These are phyloP conservation scores for Xerocomus brunneocitrinus DNA, from an alignment of 768 basidiomycete species.

Conservation along the genomic window DNA sequence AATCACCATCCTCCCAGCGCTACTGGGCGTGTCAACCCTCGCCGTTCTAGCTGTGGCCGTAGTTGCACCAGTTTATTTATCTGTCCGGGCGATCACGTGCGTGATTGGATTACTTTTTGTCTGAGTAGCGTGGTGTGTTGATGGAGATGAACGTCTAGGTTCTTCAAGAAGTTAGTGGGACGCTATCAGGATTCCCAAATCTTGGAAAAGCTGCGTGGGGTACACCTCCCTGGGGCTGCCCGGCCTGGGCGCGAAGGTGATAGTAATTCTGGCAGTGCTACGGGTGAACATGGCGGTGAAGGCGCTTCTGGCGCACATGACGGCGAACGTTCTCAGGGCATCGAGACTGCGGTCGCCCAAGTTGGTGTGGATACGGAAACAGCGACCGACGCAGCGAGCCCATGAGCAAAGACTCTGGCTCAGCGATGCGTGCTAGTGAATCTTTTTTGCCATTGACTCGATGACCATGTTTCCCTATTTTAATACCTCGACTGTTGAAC, in stretches of 20 bases:
- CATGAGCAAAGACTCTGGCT: not conserved
- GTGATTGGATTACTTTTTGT: not conserved
- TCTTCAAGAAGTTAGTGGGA: not conserved
- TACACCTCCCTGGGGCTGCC: not conserved
- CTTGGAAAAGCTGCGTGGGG: not conserved
- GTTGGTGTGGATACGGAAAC: not conserved
- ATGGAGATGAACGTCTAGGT: not conserved
- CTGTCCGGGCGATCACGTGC: conserved; percentile 5
- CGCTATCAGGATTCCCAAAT: not conserved
- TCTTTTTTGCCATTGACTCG: not conserved
- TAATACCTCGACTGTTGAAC: not conserved
- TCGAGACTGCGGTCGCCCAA: not conserved
- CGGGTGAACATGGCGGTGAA: not conserved
- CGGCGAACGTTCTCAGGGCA: not conserved
- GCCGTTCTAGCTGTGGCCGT: conserved; percentile 10
- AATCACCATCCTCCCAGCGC: conserved; percentile 9
- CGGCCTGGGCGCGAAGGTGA: not conserved
- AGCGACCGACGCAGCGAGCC: not conserved
- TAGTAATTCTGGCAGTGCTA: not conserved
- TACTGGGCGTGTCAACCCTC: conserved; percentile 19
- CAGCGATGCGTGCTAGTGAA: not conserved
- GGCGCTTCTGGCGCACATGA: not conserved
- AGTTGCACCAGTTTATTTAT: conserved; percentile 7
- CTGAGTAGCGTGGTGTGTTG: not conserved
- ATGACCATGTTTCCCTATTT: not conserved